Base-by-base conservation (phyloP, 176 grass and related monocot genomes). In the Oryza australiensis region DNA sequence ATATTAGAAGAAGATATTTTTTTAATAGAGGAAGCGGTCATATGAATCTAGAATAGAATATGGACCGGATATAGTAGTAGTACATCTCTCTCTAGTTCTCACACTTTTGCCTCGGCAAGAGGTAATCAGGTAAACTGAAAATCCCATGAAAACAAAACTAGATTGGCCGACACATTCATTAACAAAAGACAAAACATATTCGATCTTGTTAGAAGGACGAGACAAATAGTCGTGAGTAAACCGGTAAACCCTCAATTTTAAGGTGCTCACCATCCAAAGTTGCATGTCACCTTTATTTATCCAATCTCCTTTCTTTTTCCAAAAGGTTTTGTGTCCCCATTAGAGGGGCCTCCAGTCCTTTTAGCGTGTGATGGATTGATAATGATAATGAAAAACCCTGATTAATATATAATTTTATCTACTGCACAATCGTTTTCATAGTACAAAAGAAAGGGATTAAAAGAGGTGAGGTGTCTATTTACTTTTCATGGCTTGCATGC, bases 401-500 rank as follows among this genome's bases (percentile, higher is more conserved):
- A 48, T 49, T 51, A 14, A 14, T 29, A 37, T 51, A 14, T 29
- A 49, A 72, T 70, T 64, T 77, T 63, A 62, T 35, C 20, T 14
- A 64, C 29, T n/a, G 11, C 41, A 0, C 3, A 30, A 28, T 76
- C 64, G 20, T 16, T 40, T 14, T 48, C 41, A 9, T 68, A 34
- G 37, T 10, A 30, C 24, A 65, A n/a, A 9, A 20, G 18, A 28
- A 63, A 64, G 12, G 12, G 40, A 81, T 38, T 10, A 62, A 30
- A 62, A 7, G 75, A 80, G 75, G 26, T 77, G 34, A 77, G 66
- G 41, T 28, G 78, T 89, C 73, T 55, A 22, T 55, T 22, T 20
- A 32, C 43, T 70, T 89, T 83, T 59, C 72, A 81, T 77, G 30
- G 62, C 13, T 87, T 72, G 77, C 72, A 85, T 86, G 72, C 73